Evolutionary conservation across 352 stramenopile species (phyloP).

Genomic region (Phytophthora ohioensis): DNA sequence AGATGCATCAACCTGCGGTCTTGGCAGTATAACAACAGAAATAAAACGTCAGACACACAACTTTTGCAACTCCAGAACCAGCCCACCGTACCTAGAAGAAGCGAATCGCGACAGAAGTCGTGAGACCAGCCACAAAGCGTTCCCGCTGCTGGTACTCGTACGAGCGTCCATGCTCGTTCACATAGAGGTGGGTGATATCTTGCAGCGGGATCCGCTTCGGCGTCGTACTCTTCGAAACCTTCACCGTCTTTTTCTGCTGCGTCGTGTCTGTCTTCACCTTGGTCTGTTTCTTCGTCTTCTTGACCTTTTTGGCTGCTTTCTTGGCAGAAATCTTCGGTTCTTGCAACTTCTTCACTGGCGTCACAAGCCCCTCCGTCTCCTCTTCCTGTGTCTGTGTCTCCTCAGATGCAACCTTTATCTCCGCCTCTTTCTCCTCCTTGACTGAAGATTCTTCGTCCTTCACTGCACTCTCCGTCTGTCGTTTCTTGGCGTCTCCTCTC

Average conservation of each 20-base stretch:
- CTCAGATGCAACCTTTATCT: neutral
- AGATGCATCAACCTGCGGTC: constrained; percentile 6
- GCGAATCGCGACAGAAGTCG: constrained; percentile 58
- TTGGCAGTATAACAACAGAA: constrained; percentile 15
- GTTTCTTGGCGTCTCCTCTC: constrained; percentile 18
- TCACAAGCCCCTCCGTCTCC: constrained; percentile 19
- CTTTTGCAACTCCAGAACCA: neutral
- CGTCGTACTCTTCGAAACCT: constrained; percentile 36
- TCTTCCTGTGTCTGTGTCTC: neutral
- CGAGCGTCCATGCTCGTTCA: constrained; percentile 43
- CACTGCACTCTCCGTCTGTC: constrained; percentile 1
- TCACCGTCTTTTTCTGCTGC: constrained; percentile 22
- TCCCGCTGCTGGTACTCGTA: constrained; percentile 27
- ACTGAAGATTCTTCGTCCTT: neutral
- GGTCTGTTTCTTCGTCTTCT: constrained; percentile 33
- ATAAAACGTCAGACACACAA: constrained; percentile 3
- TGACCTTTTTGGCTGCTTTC: constrained; percentile 31
- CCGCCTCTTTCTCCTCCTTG: neutral
- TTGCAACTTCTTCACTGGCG: constrained; percentile 41
- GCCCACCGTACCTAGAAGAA: constrained; percentile 49
- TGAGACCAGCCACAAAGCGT: constrained; percentile 35
- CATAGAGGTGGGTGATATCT: constrained; percentile 76
- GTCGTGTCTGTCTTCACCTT: constrained; percentile 14
- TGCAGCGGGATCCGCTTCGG: constrained; percentile 59
- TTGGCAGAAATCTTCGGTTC: constrained; percentile 37